These are phyloP conservation scores for Halophytophthora batemanensis DNA, from an alignment of 352 stramenopile genomes.

Conservation along the genomic window DNA sequence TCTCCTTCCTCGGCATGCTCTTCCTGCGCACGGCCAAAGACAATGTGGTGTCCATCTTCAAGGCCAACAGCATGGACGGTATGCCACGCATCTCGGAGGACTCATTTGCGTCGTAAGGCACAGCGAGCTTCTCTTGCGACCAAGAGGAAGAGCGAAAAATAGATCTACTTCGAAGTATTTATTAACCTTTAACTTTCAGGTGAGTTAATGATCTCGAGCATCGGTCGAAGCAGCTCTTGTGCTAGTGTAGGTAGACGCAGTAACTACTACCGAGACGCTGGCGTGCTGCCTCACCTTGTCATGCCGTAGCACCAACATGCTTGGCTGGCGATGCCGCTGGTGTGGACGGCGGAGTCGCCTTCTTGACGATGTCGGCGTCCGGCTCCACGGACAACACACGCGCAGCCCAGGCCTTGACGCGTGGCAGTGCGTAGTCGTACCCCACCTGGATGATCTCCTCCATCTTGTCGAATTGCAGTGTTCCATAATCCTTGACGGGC, in stretches of 20 bases:
- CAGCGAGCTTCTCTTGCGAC: too few species aligned
- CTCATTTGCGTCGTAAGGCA: conserved; percentile 18
- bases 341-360: conserved; percentile 5
- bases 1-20: conserved; percentile 63
- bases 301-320: conserved; percentile 4
- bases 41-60: conserved; percentile 55
- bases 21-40: conserved; percentile 67
- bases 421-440: conserved; percentile 78
- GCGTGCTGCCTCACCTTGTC: neutral
- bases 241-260: too few species aligned
- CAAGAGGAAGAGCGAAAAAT: too few species aligned
- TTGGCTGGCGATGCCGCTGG: conserved; percentile 13
- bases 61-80: conserved; percentile 36
- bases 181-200: too few species aligned
- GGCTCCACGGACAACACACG: conserved; percentile 55
- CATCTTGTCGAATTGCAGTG: conserved; percentile 92
- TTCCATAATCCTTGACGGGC: conserved; percentile 86
- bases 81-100: conserved; percentile 61
- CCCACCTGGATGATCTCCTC: conserved; percentile 88
- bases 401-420: conserved; percentile 55
- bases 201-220: too few species aligned
- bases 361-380: conserved; percentile 51
- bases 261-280: too few species aligned
- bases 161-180: too few species aligned
- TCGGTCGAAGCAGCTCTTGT: too few species aligned